phyloP scores from a whole-genome alignment of 345 rosid genomes.

The Rubroshorea leprosula region DNA sequence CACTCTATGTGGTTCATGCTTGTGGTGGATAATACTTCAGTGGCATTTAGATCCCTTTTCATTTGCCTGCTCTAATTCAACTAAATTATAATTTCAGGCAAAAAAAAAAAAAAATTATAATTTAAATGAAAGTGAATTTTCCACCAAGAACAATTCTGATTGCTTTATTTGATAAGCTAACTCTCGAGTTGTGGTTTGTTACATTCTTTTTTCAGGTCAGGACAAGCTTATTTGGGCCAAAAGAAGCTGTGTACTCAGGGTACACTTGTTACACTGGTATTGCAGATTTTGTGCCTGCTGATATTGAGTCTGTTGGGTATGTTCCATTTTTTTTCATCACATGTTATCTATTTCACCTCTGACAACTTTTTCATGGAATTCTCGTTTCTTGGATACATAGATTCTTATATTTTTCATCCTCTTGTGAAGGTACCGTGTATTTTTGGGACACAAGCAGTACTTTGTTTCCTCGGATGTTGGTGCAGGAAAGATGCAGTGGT shows the following conservation, averaged over 20 bases:
- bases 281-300: conserved; percentile 86
- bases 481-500: conserved; percentile 99
- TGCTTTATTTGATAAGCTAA: conserved; percentile 2
- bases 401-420: conserved; percentile 14
- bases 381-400: neutral
- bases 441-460: conserved; percentile 94
- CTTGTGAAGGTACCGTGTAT: conserved; percentile 68
- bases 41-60: neutral
- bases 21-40: neutral
- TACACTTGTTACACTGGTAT: conserved; percentile 95
- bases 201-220: conserved; percentile 57
- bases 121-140: neutral
- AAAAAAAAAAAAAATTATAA: too few species aligned
- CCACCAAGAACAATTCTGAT: neutral
- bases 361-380: neutral
- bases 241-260: conserved; percentile 70
- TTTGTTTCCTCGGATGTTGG: conserved; percentile 97
- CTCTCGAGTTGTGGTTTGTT: neutral
- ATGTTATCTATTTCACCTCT: conserved; percentile 2
- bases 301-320: conserved; percentile 92
- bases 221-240: conserved; percentile 64
- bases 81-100: too few species aligned
- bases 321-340: conserved; percentile 19
- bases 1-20: neutral
- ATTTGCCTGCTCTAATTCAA: neutral